Evolutionary conservation across 768 basidiomycete species (phyloP).

Genomic region (Cyclocybe aegerita): DNA sequence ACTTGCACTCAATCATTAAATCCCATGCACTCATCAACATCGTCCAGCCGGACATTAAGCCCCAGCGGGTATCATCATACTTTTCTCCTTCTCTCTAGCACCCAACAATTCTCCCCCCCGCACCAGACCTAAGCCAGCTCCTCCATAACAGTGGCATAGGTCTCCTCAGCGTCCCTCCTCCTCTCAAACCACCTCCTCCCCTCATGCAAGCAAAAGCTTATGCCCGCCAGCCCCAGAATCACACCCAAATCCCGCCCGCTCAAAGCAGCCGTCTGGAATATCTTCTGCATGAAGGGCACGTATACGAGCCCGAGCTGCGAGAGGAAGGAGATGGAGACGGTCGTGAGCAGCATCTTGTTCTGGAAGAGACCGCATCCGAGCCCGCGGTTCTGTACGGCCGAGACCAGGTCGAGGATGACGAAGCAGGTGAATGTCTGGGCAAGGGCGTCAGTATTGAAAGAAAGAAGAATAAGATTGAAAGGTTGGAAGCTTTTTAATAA

Average conservation of each 20-base stretch:
- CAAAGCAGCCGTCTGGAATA: constrained; percentile 93
- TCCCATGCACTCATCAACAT: no score
- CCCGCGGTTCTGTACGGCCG: constrained; percentile 92
- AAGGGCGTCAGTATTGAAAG: neutral
- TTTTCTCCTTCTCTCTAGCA: no score
- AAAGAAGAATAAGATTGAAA: constrained; percentile 10
- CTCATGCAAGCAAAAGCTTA: constrained; percentile 76
- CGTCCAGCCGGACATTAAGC: no score
- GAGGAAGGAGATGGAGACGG: constrained; percentile 83
- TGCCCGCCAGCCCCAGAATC: constrained; percentile 64
- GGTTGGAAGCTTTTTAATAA: no score
- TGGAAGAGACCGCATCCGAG: constrained; percentile 79
- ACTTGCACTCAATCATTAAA: no score
- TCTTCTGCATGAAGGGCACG: constrained; percentile 83
- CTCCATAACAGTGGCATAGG: constrained; percentile 49
- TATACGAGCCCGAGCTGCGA: constrained; percentile 87
- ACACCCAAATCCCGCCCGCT: constrained; percentile 64
- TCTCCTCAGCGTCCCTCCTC: constrained; percentile 50
- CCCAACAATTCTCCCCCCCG: no score
- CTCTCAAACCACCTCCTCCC: constrained; percentile 77
- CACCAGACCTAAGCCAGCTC: constrained; percentile 52
- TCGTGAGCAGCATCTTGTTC: constrained; percentile 88
- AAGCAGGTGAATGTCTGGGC: constrained; percentile 94
- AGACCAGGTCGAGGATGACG: constrained; percentile 95
- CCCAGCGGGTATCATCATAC: no score